Percentiles rank a stretch among this genome's conserved stretches.
phyloP scores from a whole-genome alignment of 495 filamentous ascomycete genomes.

The Penicillium pancosmium region DNA sequence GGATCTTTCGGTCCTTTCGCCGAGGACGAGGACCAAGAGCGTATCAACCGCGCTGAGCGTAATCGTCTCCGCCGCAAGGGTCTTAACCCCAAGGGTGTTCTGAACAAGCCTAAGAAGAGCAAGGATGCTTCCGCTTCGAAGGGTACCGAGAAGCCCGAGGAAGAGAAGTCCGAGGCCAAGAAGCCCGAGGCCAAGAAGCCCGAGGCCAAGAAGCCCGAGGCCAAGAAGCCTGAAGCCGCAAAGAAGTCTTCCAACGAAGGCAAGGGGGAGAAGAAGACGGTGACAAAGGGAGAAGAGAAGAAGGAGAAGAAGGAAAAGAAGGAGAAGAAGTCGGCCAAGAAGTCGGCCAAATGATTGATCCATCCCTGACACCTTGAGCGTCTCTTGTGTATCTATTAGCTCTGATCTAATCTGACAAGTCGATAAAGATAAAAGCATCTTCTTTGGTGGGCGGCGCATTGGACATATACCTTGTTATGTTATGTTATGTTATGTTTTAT shows the following conservation, averaged over 20 bases:
- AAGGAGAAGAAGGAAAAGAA: conserved; percentile 30
- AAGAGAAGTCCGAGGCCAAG: not conserved
- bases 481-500: conserved; percentile 4
- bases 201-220: not conserved
- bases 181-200: conserved; percentile 11
- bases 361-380: conserved; percentile 16
- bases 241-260: conserved; percentile 21
- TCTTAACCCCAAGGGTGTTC: conserved; percentile 61
- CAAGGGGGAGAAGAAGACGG: conserved; percentile 23
- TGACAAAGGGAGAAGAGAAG: conserved; percentile 14
- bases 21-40: conserved; percentile 62
- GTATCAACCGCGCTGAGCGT: conserved; percentile 61
- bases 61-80: conserved; percentile 66
- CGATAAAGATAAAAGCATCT: conserved; percentile 33
- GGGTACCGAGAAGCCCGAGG: conserved; percentile 11
- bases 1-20: conserved; percentile 67
- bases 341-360: conserved; percentile 39
- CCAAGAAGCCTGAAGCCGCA: conserved; percentile 6
- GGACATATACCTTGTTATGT: conserved; percentile 30
- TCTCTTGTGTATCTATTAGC: conserved; percentile 31
- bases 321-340: conserved; percentile 41
- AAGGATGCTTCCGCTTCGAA: conserved; percentile 16
- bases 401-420: conserved; percentile 30
- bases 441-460: conserved; percentile 36
- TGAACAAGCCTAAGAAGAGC: conserved; percentile 45